Evolutionary conservation across 225 moss, liverwort and hornwort species (phyloP).

Genomic region (Asterella californica): DNA sequence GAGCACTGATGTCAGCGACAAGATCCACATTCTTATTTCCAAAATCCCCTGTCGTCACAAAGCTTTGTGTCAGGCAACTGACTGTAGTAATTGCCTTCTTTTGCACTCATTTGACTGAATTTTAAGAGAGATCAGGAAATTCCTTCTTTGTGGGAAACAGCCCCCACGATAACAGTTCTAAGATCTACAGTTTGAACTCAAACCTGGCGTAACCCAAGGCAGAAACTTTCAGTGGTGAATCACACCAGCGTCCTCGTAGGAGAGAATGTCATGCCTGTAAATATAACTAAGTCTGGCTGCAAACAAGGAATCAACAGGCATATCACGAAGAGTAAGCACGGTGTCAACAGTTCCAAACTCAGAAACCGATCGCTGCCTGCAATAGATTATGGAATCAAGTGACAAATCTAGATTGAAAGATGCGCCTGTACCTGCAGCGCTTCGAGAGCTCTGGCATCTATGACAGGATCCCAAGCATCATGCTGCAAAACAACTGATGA

Average conservation of each 20-base stretch:
- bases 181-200: not conserved
- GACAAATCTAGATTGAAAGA: not conserved
- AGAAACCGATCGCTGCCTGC: not conserved
- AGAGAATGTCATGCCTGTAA: constrained; percentile 57
- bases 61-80: not conserved
- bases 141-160: not conserved
- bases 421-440: constrained; percentile 56
- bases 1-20: constrained; percentile 61
- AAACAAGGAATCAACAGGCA: constrained; percentile 25
- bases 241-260: not conserved
- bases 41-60: constrained; percentile 64
- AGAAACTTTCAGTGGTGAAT: not conserved
- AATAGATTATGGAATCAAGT: not conserved
- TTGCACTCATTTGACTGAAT: not conserved
- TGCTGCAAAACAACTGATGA: constrained; percentile 47
- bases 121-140: not conserved
- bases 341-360: not conserved
- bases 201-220: not conserved
- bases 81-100: not conserved
- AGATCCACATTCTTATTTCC: constrained; percentile 79
- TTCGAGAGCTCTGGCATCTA: constrained; percentile 68
- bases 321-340: not conserved
- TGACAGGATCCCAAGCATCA: constrained; percentile 70
- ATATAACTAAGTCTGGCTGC: constrained; percentile 87
- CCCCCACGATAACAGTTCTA: not conserved